Evolutionary conservation across 129 eudicot genomes (phyloP).

Genomic region (Chrysanthemum makinoi): DNA sequence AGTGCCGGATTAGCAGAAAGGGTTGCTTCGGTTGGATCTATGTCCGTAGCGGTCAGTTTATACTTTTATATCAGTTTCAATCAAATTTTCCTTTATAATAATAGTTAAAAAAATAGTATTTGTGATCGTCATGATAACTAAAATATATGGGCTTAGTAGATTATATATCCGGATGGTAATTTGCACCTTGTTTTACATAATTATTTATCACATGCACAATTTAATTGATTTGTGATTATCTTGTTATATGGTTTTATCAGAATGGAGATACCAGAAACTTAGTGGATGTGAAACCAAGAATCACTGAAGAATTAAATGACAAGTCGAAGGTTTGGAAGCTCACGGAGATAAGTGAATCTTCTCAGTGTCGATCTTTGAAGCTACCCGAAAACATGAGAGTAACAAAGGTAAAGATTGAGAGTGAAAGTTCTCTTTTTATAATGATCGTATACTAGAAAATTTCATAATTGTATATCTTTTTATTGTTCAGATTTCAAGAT

Average conservation of each 20-base stretch:
- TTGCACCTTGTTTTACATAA: background rate
- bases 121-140: no score
- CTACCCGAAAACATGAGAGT: slow-evolving; percentile 88
- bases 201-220: background rate
- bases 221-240: slow-evolving; percentile 2
- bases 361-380: slow-evolving; percentile 80
- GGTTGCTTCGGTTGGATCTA: slow-evolving; percentile 57
- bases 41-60: slow-evolving; percentile 59
- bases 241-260: slow-evolving; percentile 35
- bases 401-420: slow-evolving; percentile 51
- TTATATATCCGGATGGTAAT: no score
- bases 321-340: slow-evolving; percentile 90
- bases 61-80: no score
- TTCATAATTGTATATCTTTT: background rate
- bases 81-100: no score
- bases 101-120: no score
- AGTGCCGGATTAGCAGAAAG: slow-evolving; percentile 74
- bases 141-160: no score
- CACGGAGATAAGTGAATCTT: slow-evolving; percentile 74
- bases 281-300: slow-evolving; percentile 81
- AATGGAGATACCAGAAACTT: slow-evolving; percentile 71
- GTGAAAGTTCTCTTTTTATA: no score
- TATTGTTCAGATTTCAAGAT: slow-evolving; percentile 61
- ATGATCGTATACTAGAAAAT: background rate
- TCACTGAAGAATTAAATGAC: slow-evolving; percentile 76